Evolutionary conservation across 208 protist species (phyloP).

Genomic region (Porcisia hertigi): DNA sequence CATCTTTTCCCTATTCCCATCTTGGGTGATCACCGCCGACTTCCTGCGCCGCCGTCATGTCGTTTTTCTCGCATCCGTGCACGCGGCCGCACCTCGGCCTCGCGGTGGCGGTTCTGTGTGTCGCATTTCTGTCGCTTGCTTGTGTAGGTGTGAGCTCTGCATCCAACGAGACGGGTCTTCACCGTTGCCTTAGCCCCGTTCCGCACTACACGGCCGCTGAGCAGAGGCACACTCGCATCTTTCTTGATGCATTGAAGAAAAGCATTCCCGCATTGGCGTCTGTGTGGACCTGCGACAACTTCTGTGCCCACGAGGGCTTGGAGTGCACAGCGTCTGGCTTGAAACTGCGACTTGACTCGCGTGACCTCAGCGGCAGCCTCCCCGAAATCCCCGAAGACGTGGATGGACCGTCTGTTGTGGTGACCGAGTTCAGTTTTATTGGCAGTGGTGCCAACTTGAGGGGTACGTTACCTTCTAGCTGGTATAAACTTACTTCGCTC

Average conservation of each 20-base stretch:
- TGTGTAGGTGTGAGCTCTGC: conserved; percentile 3
- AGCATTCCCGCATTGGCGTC: conserved; percentile 6
- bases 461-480: conserved; percentile 20
- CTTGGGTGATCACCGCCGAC: not conserved
- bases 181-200: conserved; percentile 2
- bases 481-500: conserved; percentile 10
- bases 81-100: not conserved
- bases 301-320: conserved; percentile 19
- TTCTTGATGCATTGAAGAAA: conserved; percentile 19
- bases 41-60: conserved; percentile 6
- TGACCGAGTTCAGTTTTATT: conserved; percentile 9
- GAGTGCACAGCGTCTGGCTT: conserved; percentile 13
- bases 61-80: not conserved
- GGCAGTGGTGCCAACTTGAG: conserved; percentile 9
- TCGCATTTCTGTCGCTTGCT: conserved; percentile 6
- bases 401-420: conserved; percentile 10
- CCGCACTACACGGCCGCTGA: conserved; percentile 16
- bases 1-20: not conserved
- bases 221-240: conserved; percentile 19
- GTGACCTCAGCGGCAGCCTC: conserved; percentile 10
- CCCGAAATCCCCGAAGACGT: conserved; percentile 14
- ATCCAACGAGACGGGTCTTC: not conserved
- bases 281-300: conserved; percentile 29
- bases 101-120: conserved; percentile 16
- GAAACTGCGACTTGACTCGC: conserved; percentile 6